These are phyloP conservation scores for Plasmodium berghei DNA, from an alignment of 169 alveolate species.

Conservation along the genomic window DNA sequence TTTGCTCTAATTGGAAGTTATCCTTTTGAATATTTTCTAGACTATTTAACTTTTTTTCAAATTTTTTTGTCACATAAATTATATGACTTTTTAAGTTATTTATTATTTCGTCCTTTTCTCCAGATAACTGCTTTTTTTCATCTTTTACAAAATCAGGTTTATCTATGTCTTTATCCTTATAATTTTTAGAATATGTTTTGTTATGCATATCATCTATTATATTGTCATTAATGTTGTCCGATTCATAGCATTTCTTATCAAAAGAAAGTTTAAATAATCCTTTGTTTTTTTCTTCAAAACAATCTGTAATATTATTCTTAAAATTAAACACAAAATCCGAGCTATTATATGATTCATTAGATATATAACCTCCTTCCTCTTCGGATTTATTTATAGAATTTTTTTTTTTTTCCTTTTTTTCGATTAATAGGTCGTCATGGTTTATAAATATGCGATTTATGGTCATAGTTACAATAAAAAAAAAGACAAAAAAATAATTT, in stretches of 20 bases:
- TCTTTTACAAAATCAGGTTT: conserved; percentile 10
- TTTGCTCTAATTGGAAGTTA: conserved; percentile 52
- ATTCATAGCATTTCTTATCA: conserved; percentile 12
- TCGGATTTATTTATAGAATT: conserved; percentile 18
- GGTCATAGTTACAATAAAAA: conserved; percentile 15
- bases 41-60: conserved; percentile 37
- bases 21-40: conserved; percentile 44
- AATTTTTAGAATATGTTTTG: conserved; percentile 7
- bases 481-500: not conserved
- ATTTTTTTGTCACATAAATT: conserved; percentile 17
- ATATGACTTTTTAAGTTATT: conserved; percentile 42
- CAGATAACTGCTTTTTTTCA: conserved; percentile 2
- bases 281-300: conserved; percentile 42
- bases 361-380: conserved; percentile 13
- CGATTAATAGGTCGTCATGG: conserved; percentile 12
- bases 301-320: conserved; percentile 43
- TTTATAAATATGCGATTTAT: conserved; percentile 9
- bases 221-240: conserved; percentile 21
- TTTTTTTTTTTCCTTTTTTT: conserved; percentile 9
- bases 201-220: conserved; percentile 4
- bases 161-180: not conserved
- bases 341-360: conserved; percentile 26
- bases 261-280: conserved; percentile 50
- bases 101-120: conserved; percentile 43
- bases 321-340: conserved; percentile 56